Evolutionary conservation across 2,329 filamentous ascomycete genomes (phyloP).

Genomic region (Pseudogymnoascus sp.): DNA sequence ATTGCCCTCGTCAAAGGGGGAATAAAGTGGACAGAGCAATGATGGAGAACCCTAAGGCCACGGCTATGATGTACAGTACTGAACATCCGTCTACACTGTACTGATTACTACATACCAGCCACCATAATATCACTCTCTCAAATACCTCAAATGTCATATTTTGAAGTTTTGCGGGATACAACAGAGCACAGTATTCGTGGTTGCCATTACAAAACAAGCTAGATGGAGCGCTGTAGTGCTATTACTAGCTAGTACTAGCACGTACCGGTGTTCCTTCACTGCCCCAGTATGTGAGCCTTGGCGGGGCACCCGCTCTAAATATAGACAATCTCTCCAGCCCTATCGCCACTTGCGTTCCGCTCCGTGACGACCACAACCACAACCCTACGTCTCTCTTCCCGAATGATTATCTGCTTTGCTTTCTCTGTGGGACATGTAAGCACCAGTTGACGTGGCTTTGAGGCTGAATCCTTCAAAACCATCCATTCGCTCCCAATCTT

Average conservation of each 20-base stretch:
- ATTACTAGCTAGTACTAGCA: background rate
- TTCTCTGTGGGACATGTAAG: background rate
- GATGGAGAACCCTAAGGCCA: too few species aligned
- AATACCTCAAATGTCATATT: background rate
- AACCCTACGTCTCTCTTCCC: background rate
- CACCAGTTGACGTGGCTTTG: background rate
- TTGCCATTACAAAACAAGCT: background rate
- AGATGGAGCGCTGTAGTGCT: background rate
- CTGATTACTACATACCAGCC: background rate
- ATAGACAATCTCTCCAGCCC: background rate
- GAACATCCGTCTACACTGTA: background rate
- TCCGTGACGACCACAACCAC: background rate
- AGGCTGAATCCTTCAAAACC: background rate
- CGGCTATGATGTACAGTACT: background rate
- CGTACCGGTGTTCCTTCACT: background rate
- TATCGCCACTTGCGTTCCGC: background rate
- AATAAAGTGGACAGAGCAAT: background rate
- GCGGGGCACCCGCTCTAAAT: constrained; percentile 1
- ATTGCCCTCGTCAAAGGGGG: background rate
- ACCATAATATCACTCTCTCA: background rate
- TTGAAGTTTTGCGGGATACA: too few species aligned
- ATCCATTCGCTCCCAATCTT: too few species aligned
- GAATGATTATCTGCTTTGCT: background rate
- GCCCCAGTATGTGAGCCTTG: background rate
- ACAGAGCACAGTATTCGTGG: background rate